Conservation (phyloP, 768 basidiomycete species). For the Imleria badia region DNA sequence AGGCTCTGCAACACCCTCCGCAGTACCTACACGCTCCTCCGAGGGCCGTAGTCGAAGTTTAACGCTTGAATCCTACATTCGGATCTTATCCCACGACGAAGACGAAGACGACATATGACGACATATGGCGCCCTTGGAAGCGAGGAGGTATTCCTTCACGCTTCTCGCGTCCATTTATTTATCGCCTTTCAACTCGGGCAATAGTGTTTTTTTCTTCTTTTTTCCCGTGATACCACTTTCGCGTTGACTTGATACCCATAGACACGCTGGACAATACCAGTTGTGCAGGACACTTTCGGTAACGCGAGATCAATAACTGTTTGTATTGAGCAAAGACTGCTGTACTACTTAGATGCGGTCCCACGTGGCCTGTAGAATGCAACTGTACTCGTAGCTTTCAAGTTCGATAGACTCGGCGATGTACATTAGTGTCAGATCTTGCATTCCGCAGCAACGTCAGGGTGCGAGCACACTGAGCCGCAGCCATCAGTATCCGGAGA, state of each 20-base stretch:
- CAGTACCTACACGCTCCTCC: background rate
- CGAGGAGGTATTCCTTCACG: background rate
- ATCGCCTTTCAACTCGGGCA: background rate
- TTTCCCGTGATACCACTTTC: slow-evolving; percentile 4
- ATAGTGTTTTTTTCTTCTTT: background rate
- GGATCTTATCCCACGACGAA: background rate
- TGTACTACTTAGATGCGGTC: background rate
- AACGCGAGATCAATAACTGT: no score
- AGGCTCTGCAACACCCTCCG: background rate
- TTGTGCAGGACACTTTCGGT: no score
- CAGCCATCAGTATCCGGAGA: no score
- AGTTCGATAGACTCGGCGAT: no score
- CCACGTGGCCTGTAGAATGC: no score
- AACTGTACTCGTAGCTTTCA: no score
- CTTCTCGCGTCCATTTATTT: background rate
- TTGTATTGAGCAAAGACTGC: no score
- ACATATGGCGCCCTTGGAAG: background rate
- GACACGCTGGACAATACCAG: background rate
- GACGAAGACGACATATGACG: background rate
- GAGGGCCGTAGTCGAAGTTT: background rate
- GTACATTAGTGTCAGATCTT: no score
- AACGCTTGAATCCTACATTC: background rate
- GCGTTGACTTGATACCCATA: slow-evolving; percentile 3
- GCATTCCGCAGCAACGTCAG: no score
- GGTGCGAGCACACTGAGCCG: no score